These are phyloP conservation scores for Erodium maritimum DNA, from an alignment of 345 rosid species.

Conservation along the genomic window DNA sequence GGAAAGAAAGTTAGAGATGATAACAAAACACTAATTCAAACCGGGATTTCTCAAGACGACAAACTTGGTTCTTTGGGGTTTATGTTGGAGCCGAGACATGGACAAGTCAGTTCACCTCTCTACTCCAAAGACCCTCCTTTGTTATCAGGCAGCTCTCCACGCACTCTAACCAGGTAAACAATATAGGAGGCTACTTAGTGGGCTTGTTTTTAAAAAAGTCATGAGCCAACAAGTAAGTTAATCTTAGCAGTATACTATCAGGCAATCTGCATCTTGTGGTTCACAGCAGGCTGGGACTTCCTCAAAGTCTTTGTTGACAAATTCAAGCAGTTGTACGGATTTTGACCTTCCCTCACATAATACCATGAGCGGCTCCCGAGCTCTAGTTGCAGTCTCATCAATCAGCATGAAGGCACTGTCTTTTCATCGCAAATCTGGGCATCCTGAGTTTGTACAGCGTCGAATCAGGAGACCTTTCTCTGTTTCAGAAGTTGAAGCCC, in stretches of 20 bases:
- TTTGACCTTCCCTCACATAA: slow-evolving; percentile 32
- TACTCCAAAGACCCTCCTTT: slow-evolving; percentile 34
- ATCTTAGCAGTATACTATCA: background rate
- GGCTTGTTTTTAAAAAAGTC: too few species aligned
- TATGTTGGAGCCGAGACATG: slow-evolving; percentile 55
- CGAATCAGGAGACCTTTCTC: slow-evolving; percentile 96
- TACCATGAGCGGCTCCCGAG: slow-evolving; percentile 45
- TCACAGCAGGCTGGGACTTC: slow-evolving; percentile 10
- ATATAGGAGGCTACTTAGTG: background rate
- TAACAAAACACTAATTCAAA: slow-evolving; percentile 54
- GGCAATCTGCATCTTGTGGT: background rate
- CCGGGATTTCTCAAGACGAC: slow-evolving; percentile 59
- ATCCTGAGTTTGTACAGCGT: slow-evolving; percentile 73
- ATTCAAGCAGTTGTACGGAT: slow-evolving; percentile 21
- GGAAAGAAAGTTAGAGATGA: slow-evolving; percentile 95
- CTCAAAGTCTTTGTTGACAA: slow-evolving; percentile 22
- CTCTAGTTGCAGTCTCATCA: slow-evolving; percentile 51
- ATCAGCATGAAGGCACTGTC: slow-evolving; percentile 45
- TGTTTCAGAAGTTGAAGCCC: slow-evolving; percentile 89
- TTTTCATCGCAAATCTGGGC: slow-evolving; percentile 44
- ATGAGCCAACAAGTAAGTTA: too few species aligned
- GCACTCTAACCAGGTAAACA: slow-evolving; percentile 34
- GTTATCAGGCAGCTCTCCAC: slow-evolving; percentile 17
- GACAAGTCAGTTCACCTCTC: slow-evolving; percentile 22
- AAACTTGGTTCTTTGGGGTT: slow-evolving; percentile 59